Conservation (phyloP, 1,139 yeast genomes). For the Candida labiduridarum region DNA sequence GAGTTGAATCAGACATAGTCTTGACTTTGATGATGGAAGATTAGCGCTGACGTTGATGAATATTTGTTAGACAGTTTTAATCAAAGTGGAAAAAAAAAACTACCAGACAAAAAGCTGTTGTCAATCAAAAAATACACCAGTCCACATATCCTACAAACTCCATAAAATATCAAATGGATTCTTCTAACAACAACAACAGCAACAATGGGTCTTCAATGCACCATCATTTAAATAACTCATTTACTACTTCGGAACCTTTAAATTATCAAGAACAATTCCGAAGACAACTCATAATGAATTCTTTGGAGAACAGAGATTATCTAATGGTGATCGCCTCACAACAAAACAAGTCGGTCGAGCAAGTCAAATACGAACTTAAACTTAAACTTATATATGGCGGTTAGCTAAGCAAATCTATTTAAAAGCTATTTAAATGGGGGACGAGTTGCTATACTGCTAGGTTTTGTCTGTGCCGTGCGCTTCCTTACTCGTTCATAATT, state of each 20-base stretch:
- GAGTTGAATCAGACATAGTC: constrained; percentile 15
- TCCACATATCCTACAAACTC: neutral
- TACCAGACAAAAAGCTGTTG: neutral
- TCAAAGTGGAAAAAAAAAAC: neutral
- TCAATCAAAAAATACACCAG: neutral
- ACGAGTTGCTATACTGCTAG: constrained; percentile 14
- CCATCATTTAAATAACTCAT: neutral
- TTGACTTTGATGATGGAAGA: constrained; percentile 1
- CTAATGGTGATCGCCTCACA: constrained; percentile 46
- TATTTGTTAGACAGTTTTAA: neutral
- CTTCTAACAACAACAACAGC: neutral
- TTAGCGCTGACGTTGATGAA: neutral
- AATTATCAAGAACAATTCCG: constrained; percentile 43
- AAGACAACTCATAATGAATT: constrained; percentile 42
- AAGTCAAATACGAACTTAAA: constrained; percentile 44
- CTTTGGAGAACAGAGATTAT: constrained; percentile 48
- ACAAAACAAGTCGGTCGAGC: constrained; percentile 46
- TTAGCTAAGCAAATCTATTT: constrained; percentile 4
- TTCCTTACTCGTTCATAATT: constrained; percentile 4
- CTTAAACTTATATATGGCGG: constrained; percentile 19
- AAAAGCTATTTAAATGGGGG: constrained; percentile 26
- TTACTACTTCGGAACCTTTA: constrained; percentile 13
- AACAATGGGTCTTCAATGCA: neutral
- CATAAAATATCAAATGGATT: neutral
- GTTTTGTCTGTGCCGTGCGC: constrained; percentile 1